Evolutionary conservation across 371 early-diverging fungal species (phyloP).

Genomic region (Mortierella sp.): DNA sequence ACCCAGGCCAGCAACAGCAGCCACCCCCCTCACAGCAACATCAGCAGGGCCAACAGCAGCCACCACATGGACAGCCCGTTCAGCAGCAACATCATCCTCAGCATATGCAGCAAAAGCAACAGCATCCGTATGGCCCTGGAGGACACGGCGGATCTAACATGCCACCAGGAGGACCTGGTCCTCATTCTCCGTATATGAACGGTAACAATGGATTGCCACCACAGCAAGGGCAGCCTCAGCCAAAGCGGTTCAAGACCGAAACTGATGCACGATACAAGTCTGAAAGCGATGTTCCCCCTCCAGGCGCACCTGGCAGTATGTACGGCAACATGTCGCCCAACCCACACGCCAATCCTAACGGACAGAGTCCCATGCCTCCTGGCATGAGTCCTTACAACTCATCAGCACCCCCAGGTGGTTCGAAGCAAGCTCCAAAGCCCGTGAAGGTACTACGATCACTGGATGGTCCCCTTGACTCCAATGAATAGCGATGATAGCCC

Average conservation of each 20-base stretch:
- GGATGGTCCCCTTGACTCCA: no score
- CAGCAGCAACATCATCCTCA: conserved; percentile 26
- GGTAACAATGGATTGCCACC: conserved; percentile 24
- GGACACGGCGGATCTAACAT: conserved; percentile 27
- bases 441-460: conserved; percentile 19
- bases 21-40: conserved; percentile 49
- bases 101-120: conserved; percentile 42
- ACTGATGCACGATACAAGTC: conserved; percentile 42
- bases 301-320: conserved; percentile 43
- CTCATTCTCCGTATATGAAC: conserved; percentile 48
- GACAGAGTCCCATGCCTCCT: conserved; percentile 27
- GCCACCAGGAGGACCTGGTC: conserved; percentile 33
- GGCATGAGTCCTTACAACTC: conserved; percentile 42
- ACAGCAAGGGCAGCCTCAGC: conserved; percentile 34
- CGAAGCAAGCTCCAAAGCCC: conserved; percentile 31
- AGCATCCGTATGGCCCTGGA: conserved; percentile 29
- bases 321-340: conserved; percentile 55
- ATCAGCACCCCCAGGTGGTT: conserved; percentile 25
- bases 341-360: conserved; percentile 38
- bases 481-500: background rate
- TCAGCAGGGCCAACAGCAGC: conserved; percentile 20
- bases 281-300: conserved; percentile 42
- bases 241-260: conserved; percentile 41
- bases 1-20: conserved; percentile 42
- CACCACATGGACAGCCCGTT: conserved; percentile 24